Evolutionary conservation across 768 basidiomycete genomes (phyloP).

Genomic region (Asterophora parasitica): DNA sequence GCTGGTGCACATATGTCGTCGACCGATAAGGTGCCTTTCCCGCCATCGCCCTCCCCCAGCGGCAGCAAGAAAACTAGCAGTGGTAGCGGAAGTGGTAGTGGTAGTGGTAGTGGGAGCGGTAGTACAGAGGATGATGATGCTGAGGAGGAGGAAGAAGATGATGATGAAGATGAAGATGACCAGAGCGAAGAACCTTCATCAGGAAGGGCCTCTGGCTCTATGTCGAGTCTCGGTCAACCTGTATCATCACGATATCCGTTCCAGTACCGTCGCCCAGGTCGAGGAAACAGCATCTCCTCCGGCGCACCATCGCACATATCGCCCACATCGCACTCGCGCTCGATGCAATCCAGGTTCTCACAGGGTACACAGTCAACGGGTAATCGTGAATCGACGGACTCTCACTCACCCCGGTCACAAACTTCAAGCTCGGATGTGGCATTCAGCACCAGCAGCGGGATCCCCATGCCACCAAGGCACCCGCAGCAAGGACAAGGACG

Average conservation of each 20-base stretch:
- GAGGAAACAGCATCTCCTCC: slow-evolving; percentile 39
- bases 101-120: slow-evolving; percentile 9
- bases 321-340: slow-evolving; percentile 25
- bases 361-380: slow-evolving; percentile 57
- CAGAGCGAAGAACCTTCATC: slow-evolving; percentile 51
- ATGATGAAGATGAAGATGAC: slow-evolving; percentile 35
- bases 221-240: slow-evolving; percentile 83
- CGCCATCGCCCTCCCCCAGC: slow-evolving; percentile 50
- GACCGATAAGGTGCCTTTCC: slow-evolving; percentile 67
- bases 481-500: slow-evolving; percentile 27
- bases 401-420: slow-evolving; percentile 42
- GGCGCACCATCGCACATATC: slow-evolving; percentile 36
- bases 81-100: slow-evolving; percentile 18
- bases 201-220: slow-evolving; percentile 69
- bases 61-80: slow-evolving; percentile 20
- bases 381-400: slow-evolving; percentile 58
- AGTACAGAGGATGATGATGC: slow-evolving; percentile 23
- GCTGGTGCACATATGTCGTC: slow-evolving; percentile 59
- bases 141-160: slow-evolving; percentile 24
- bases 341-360: slow-evolving; percentile 34
- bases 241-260: slow-evolving; percentile 68
- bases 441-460: slow-evolving; percentile 29
- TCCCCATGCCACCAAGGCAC: slow-evolving; percentile 42
- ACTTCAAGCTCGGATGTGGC: slow-evolving; percentile 32
- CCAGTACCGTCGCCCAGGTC: slow-evolving; percentile 50